Conservation (phyloP, 495 filamentous ascomycete genomes). For the Aspergillus baeticus region DNA sequence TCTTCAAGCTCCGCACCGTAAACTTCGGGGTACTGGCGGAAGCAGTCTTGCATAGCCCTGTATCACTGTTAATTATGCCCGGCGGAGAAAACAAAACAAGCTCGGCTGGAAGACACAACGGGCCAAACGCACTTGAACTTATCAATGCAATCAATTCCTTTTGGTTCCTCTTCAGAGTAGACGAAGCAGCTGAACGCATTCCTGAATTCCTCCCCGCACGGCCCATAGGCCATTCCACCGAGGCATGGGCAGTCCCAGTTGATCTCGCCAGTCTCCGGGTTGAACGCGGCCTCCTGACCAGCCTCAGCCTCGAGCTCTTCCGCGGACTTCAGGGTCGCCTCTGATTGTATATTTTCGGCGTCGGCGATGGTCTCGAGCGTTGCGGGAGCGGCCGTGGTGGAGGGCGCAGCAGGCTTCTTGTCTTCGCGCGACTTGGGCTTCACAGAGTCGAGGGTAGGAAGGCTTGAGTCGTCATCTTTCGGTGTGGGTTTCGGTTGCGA, state of each 20-base stretch:
- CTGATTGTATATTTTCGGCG: conserved; percentile 16
- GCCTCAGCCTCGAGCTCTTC: conserved; percentile 78
- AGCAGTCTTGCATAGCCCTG: conserved; percentile 96
- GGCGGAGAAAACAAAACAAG: not conserved
- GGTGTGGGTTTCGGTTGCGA: conserved; percentile 21
- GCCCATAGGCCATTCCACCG: conserved; percentile 95
- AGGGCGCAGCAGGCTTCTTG: conserved; percentile 16
- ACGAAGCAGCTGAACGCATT: conserved; percentile 97
- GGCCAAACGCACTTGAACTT: conserved; percentile 92
- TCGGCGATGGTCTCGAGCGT: not conserved
- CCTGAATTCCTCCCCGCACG: conserved; percentile 93
- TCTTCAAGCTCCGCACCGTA: conserved; percentile 89
- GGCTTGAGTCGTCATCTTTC: conserved; percentile 26
- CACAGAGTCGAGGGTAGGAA: conserved; percentile 47
- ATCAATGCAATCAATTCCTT: conserved; percentile 97
- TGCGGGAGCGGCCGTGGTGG: conserved; percentile 3
- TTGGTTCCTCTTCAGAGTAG: conserved; percentile 90
- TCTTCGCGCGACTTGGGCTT: conserved; percentile 42
- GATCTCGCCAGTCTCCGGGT: conserved; percentile 98
- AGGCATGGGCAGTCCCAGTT: conserved; percentile 99
- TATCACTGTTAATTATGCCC: not conserved
- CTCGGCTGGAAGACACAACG: too few species aligned
- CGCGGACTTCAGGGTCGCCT: conserved; percentile 24
- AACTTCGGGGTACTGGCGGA: conserved; percentile 83
- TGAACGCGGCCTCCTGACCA: conserved; percentile 84